Base-by-base conservation (phyloP, 1,284 basidiomycete genomes). In the Cryptococcus amylolentus region DNA sequence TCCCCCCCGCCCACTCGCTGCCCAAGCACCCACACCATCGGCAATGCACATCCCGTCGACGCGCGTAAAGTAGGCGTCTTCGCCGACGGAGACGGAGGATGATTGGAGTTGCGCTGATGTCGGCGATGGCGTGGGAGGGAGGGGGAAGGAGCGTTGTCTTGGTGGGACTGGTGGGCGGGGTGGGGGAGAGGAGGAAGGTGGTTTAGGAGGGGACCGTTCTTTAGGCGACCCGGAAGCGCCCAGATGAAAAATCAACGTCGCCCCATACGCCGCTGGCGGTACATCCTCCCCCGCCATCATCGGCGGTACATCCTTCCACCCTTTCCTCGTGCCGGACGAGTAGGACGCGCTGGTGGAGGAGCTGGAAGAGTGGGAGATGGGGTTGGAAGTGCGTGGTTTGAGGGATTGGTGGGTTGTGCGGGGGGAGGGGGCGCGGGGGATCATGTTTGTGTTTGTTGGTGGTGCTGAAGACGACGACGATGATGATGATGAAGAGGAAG, bases 21-120 rank as follows among this genome's bases (percentile, higher is more conserved):
- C 65, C 76, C 77, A 79, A 3, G 75, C 76, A 4, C 77, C 77
- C 4, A 79, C 77, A 2, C 77, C 77, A 57, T 79, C 77, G 1
- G 74, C 74, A n/a, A 79, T 70, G 35, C 77, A 77, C 48, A 79
- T 67, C 2, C 74, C 70, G 51, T 74, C 70, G 7, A 64, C 47
- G 1, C 72, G 64, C 3, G 75, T 63, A 47, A 77, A 78, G 60
- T 77, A 79, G 2, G 76, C 72, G 59, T 79, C 77, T 66, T 79
- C 77, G 23, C 77, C 77, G 2, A 78, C 70, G 0, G 62, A 60
- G 4, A 61, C 60, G 0, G 66, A 67, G 1, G 58, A 54, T 35
- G 31, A 6, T 35, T 35, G 31, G 16, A 73, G 54, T 0, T 52
- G 18, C 4, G 54, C 9, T 8, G 40, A 41, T 0, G 59, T 52